A percentile compares a stretch with the other conserved stretches of the same genome.
Evolutionary conservation across 2,329 filamentous ascomycete species (phyloP).

Genomic region (Graphium sp.): DNA sequence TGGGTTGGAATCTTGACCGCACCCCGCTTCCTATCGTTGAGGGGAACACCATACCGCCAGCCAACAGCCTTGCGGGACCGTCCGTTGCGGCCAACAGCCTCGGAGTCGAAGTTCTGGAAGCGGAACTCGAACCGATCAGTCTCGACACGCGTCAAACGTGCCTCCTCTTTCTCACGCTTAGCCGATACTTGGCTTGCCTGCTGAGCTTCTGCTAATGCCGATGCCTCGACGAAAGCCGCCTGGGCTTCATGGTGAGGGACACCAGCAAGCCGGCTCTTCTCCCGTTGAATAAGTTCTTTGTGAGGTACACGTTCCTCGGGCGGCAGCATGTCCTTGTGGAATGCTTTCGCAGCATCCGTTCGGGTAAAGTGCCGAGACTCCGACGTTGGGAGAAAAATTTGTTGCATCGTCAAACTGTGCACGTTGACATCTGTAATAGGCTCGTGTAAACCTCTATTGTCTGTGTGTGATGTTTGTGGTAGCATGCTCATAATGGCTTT

Average conservation of each 20-base stretch:
- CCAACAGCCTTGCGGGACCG: conserved; percentile 34
- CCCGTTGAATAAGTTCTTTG: conserved; percentile 40
- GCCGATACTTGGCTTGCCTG: conserved; percentile 16
- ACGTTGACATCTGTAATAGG: conserved; percentile 48
- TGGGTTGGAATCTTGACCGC: conserved; percentile 50
- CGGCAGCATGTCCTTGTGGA: conserved; percentile 41
- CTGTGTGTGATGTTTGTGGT: conserved; percentile 43
- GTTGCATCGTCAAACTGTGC: conserved; percentile 43
- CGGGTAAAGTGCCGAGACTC: conserved; percentile 48
- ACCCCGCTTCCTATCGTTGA: conserved; percentile 45
- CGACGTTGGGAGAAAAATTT: conserved; percentile 47
- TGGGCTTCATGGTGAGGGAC: conserved; percentile 17
- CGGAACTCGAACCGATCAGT: conserved; percentile 43
- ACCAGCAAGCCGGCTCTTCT: conserved; percentile 25
- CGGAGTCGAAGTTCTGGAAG: conserved; percentile 41
- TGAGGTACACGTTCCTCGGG: conserved; percentile 45
- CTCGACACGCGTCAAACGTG: conserved; percentile 23
- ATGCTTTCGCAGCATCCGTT: conserved; percentile 47
- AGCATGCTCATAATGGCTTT: conserved; percentile 67
- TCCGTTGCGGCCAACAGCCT: conserved; percentile 36
- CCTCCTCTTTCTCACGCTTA: conserved; percentile 17
- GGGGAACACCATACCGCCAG: conserved; percentile 47
- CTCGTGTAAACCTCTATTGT: conserved; percentile 40
- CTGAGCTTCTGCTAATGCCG: conserved; percentile 23
- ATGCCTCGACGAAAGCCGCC: conserved; percentile 21